Evolutionary conservation across 2,329 filamentous ascomycete genomes (phyloP).

Genomic region (Colletotrichum navitas): DNA sequence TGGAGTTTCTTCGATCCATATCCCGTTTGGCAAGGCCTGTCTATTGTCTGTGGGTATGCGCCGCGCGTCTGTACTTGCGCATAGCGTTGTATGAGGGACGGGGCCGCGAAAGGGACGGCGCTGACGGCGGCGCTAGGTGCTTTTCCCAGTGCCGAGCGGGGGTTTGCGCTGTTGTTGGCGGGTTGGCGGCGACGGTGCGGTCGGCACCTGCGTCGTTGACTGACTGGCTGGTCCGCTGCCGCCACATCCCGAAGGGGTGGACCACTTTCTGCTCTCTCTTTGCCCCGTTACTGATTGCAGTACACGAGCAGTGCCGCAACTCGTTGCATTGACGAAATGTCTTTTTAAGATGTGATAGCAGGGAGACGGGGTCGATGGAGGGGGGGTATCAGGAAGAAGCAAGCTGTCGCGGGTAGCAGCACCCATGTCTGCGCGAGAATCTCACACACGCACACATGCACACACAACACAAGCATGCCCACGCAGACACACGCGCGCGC

Average conservation of each 20-base stretch:
- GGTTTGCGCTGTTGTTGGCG: background rate
- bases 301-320: background rate
- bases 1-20: background rate
- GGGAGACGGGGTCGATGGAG: background rate
- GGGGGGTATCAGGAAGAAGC: background rate
- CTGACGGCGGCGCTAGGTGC: too few species aligned
- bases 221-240: background rate
- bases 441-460: background rate
- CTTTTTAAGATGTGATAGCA: background rate
- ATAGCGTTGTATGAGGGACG: background rate
- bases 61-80: background rate
- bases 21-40: background rate
- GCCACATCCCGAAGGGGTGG: background rate
- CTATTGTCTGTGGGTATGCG: background rate
- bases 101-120: too few species aligned
- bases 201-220: conserved; percentile 14
- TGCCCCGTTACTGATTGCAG: background rate
- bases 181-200: conserved; percentile 8
- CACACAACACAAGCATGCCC: background rate
- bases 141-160: background rate
- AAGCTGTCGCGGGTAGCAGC: conserved; percentile 22
- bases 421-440: conserved; percentile 21
- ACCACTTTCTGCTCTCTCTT: background rate
- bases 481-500: background rate
- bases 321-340: background rate